Evolutionary conservation across 352 stramenopile species (phyloP).

Genomic region (Thraustochytrium sp.): DNA sequence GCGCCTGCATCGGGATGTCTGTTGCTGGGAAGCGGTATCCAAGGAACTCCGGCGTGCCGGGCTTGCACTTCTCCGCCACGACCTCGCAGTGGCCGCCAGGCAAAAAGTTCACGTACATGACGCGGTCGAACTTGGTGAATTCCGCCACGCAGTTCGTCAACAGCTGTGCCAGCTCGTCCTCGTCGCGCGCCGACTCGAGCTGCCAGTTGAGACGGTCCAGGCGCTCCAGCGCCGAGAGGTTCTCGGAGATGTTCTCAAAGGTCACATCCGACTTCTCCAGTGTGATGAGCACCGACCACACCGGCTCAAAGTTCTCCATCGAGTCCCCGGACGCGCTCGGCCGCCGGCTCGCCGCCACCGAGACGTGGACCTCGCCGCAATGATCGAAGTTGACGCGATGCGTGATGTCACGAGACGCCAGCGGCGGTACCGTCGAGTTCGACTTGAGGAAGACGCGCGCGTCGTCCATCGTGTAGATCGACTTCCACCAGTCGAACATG

Average conservation of each 20-base stretch:
- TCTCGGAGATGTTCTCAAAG: background rate
- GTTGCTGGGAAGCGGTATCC: conserved; percentile 50
- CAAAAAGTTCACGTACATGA: conserved; percentile 25
- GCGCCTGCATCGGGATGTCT: conserved; percentile 51
- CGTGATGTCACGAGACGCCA: background rate
- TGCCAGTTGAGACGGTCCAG: conserved; percentile 9
- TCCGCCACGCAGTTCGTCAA: background rate
- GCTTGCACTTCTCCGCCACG: background rate
- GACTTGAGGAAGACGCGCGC: background rate
- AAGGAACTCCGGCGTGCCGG: conserved; percentile 37
- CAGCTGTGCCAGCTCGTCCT: background rate
- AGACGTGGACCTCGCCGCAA: background rate
- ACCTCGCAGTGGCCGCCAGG: conserved; percentile 4
- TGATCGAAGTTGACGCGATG: background rate
- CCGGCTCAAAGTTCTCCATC: background rate
- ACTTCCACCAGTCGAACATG: conserved; percentile 21
- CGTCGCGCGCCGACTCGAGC: background rate
- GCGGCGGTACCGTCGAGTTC: background rate
- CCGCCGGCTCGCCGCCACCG: background rate
- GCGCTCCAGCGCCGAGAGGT: background rate
- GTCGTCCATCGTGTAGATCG: background rate
- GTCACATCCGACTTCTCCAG: background rate
- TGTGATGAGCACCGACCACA: background rate
- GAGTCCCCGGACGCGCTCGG: no score
- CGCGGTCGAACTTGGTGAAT: background rate